These are phyloP conservation scores for Cicer yamashitae DNA, from an alignment of 306 rosid genomes.

Conservation along the genomic window DNA sequence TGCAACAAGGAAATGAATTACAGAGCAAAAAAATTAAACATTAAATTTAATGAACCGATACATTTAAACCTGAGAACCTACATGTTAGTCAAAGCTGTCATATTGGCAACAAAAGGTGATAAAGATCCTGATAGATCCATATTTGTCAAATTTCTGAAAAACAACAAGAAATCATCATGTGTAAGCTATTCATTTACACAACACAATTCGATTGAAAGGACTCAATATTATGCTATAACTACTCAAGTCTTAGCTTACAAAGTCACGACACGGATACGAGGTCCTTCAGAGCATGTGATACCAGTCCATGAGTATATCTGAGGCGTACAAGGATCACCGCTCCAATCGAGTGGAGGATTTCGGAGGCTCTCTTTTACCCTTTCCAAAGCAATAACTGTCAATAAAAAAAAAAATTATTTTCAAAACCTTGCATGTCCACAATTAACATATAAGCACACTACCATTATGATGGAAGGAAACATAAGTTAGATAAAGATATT, in stretches of 20 bases:
- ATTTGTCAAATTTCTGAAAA: slow-evolving; percentile 82
- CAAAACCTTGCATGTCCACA: slow-evolving; percentile 34
- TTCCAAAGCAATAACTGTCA: slow-evolving; percentile 71
- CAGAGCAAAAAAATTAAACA: slow-evolving; percentile 29
- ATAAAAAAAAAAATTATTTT: slow-evolving; percentile 42
- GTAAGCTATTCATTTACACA: slow-evolving; percentile 46
- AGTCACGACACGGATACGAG: slow-evolving; percentile 68
- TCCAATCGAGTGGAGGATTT: slow-evolving; percentile 83
- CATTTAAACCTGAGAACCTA: slow-evolving; percentile 49
- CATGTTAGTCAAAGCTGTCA: slow-evolving; percentile 84
- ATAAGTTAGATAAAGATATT: not conserved
- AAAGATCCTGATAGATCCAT: slow-evolving; percentile 86
- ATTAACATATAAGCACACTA: slow-evolving; percentile 1
- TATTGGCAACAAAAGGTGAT: slow-evolving; percentile 73
- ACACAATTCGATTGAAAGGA: slow-evolving; percentile 31
- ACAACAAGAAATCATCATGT: slow-evolving; percentile 35
- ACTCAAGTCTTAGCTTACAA: slow-evolving; percentile 64
- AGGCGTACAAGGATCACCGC: slow-evolving; percentile 93
- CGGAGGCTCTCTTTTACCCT: slow-evolving; percentile 55
- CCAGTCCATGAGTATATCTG: slow-evolving; percentile 85
- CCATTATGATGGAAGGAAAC: slow-evolving; percentile 23
- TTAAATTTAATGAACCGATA: slow-evolving; percentile 28
- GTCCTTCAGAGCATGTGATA: slow-evolving; percentile 75
- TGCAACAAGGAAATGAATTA: slow-evolving; percentile 45
- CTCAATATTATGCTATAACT: slow-evolving; percentile 17